These are phyloP conservation scores for Syncephalis plumigaleata DNA, from an alignment of 371 early-diverging fungal genomes.

Conservation along the genomic window DNA sequence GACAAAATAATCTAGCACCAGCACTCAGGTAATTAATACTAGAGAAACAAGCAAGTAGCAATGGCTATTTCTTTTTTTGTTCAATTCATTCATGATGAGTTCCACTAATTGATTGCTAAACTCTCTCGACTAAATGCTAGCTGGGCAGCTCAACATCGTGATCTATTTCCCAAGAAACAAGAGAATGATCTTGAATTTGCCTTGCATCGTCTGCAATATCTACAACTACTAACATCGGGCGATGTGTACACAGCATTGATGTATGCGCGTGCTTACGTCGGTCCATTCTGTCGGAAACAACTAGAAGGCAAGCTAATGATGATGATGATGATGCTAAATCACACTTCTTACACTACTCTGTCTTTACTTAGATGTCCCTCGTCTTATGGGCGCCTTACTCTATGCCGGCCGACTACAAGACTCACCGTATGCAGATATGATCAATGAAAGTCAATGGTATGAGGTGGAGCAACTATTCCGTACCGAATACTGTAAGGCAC, in stretches of 20 bases:
- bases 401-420: conserved; percentile 21
- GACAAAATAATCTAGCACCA: conserved; percentile 19
- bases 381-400: conserved; percentile 42
- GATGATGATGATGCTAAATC: too few relatives aligned
- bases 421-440: conserved; percentile 53
- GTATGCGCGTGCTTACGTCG: conserved; percentile 58
- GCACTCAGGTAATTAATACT: conserved; percentile 22
- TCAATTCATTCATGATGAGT: too few relatives aligned
- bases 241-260: conserved; percentile 36
- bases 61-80: too few relatives aligned
- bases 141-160: conserved; percentile 2
- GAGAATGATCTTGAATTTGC: conserved; percentile 69
- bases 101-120: too few relatives aligned
- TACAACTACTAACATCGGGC: conserved; percentile 36
- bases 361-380: conserved; percentile 41
- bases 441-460: conserved; percentile 26
- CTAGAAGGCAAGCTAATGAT: conserved; percentile 29
- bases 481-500: conserved; percentile 69
- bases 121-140: neutral
- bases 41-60: too few relatives aligned
- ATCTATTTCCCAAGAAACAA: conserved; percentile 9
- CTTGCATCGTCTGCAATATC: conserved; percentile 56
- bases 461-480: conserved; percentile 60
- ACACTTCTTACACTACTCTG: neutral
- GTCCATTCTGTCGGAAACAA: conserved; percentile 37